A percentile compares a stretch with the other conserved stretches of the same genome.
These are phyloP conservation scores for Mitragyna speciosa DNA, from an alignment of 257 asterid species.

Conservation along the genomic window DNA sequence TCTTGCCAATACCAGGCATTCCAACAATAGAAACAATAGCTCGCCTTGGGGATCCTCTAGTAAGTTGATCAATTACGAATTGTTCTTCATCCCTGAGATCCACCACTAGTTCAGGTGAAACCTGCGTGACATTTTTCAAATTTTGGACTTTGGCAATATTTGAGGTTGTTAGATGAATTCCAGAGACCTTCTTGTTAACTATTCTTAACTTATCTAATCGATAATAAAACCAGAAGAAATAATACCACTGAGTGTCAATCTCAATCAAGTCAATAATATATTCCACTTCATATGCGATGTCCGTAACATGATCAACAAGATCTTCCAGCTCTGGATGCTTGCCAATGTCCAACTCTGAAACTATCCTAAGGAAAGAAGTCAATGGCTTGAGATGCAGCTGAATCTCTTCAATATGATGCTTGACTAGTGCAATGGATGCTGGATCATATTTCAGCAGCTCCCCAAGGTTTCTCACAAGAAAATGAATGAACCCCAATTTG, in stretches of 20 bases:
- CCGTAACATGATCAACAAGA: not conserved
- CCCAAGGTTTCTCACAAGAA: not conserved
- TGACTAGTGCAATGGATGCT: not conserved
- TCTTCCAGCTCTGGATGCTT: not conserved
- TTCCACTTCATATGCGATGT: not conserved
- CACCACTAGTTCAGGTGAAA: not conserved
- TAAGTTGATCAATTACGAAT: not conserved
- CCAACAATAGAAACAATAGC: slow-evolving; percentile 12
- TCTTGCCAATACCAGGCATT: slow-evolving; percentile 9
- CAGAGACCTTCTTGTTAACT: not conserved
- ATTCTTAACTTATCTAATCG: not conserved
- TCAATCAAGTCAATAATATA: not conserved
- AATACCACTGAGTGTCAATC: not conserved
- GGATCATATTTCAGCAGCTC: slow-evolving; percentile 1
- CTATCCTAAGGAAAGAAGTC: not conserved
- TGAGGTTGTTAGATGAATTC: not conserved
- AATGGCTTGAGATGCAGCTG: not conserved
- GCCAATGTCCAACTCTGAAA: not conserved
- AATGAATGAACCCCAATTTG: not conserved
- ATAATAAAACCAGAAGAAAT: not conserved
- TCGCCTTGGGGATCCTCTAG: not conserved
- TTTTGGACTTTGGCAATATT: not conserved
- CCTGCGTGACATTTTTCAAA: not conserved
- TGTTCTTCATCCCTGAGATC: not conserved
- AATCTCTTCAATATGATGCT: not conserved